These are phyloP conservation scores for Paecilomyces fulvus DNA, from an alignment of 2,329 filamentous ascomycete genomes.

Conservation along the genomic window DNA sequence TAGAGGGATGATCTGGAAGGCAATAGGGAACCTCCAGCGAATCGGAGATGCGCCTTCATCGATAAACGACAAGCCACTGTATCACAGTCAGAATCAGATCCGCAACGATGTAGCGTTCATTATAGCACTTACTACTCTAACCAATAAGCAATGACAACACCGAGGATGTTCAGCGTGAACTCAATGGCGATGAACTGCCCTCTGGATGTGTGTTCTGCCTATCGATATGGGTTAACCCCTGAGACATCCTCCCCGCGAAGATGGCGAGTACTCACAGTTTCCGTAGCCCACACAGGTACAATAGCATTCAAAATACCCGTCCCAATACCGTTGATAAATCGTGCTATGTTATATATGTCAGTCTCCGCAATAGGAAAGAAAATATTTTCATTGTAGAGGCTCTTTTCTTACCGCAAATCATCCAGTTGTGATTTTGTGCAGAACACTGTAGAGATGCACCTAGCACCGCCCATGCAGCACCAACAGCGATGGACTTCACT, in stretches of 20 bases:
- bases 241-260: not conserved
- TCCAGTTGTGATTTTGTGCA: slow-evolving; percentile 59
- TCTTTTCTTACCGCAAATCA: slow-evolving; percentile 52
- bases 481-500: slow-evolving; percentile 55
- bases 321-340: slow-evolving; percentile 55
- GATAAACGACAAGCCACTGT: slow-evolving; percentile 51
- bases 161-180: slow-evolving; percentile 66
- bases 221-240: not conserved
- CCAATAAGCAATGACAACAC: slow-evolving; percentile 59
- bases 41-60: slow-evolving; percentile 50
- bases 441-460: slow-evolving; percentile 58
- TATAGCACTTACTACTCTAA: slow-evolving; percentile 37
- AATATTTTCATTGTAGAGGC: too few relatives aligned
- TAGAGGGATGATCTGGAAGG: slow-evolving; percentile 60
- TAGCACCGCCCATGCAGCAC: slow-evolving; percentile 49
- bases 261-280: slow-evolving; percentile 38
- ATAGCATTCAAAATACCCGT: slow-evolving; percentile 64
- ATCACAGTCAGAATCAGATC: slow-evolving; percentile 5
- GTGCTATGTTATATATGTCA: slow-evolving; percentile 39
- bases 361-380: not conserved
- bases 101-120: not conserved
- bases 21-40: slow-evolving; percentile 61
- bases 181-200: slow-evolving; percentile 64
- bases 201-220: slow-evolving; percentile 54
- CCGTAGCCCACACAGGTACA: slow-evolving; percentile 63